These are phyloP conservation scores for Candida germanica DNA, from an alignment of 805 yeast genomes.

Conservation along the genomic window DNA sequence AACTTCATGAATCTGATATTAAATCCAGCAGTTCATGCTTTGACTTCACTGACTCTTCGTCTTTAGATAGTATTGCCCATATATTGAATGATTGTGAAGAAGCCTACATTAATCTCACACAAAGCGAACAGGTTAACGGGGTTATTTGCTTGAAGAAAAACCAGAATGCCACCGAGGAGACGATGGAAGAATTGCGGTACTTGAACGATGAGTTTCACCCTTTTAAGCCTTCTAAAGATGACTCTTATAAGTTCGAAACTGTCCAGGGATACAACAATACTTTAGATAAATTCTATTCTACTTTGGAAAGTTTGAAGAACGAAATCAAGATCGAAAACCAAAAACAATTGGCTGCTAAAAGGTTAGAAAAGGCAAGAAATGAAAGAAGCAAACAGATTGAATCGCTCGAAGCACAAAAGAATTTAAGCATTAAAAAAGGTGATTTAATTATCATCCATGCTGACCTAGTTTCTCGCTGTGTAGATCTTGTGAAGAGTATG, in stretches of 20 bases:
- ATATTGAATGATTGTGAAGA: conserved; percentile 48
- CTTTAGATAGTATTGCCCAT: conserved; percentile 29
- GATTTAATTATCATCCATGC: conserved; percentile 68
- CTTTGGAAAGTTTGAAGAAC: conserved; percentile 77
- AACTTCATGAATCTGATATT: conserved; percentile 45
- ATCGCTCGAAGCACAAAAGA: conserved; percentile 61
- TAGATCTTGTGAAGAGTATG: conserved; percentile 59
- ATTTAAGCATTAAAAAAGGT: conserved; percentile 64
- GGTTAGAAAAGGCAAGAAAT: conserved; percentile 68
- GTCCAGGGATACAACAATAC: conserved; percentile 65
- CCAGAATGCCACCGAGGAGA: conserved; percentile 26
- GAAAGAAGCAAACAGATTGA: conserved; percentile 73
- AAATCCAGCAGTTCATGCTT: conserved; percentile 42
- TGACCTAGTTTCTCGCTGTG: conserved; percentile 69
- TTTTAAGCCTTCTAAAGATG: conserved; percentile 48
- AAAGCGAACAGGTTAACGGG: conserved; percentile 45
- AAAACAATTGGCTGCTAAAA: conserved; percentile 68
- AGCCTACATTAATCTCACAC: conserved; percentile 37
- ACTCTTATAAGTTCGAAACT: conserved; percentile 29
- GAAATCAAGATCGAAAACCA: conserved; percentile 73
- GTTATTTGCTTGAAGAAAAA: conserved; percentile 63
- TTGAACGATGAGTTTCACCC: conserved; percentile 71
- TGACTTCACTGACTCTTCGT: conserved; percentile 22
- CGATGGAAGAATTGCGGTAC: conserved; percentile 38
- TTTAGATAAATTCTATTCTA: conserved; percentile 79